Percentiles rank a stretch among this genome's conserved stretches.
Conservation (phyloP, 805 yeast species). For the Metschnikowia bowlesiae region DNA sequence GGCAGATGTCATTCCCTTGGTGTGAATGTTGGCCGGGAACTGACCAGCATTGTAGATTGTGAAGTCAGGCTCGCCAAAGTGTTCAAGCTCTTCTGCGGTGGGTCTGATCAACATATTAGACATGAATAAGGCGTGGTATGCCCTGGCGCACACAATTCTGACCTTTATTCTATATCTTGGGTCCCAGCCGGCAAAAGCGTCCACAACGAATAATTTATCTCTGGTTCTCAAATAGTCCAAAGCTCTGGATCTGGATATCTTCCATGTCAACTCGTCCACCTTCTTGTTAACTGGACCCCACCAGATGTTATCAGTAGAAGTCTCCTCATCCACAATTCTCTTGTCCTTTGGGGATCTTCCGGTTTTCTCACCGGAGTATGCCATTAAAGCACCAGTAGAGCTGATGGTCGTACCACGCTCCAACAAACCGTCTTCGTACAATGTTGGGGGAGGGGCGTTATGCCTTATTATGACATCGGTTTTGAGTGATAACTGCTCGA, state of each 20-base stretch:
- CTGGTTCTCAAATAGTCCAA: slow-evolving; percentile 94
- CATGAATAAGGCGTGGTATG: slow-evolving; percentile 97
- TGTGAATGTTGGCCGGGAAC: slow-evolving; percentile 95
- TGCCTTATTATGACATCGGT: slow-evolving; percentile 71
- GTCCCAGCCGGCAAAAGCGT: slow-evolving; percentile 99
- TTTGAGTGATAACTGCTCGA: slow-evolving; percentile 43
- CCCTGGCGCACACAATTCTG: slow-evolving; percentile 94
- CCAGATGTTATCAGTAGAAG: slow-evolving; percentile 84
- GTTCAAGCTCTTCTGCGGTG: slow-evolving; percentile 77
- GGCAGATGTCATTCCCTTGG: slow-evolving; percentile 95
- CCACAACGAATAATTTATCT: slow-evolving; percentile 89
- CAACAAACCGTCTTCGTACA: slow-evolving; percentile 89
- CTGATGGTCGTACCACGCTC: slow-evolving; percentile 91
- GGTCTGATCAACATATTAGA: slow-evolving; percentile 97
- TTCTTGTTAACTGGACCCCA: slow-evolving; percentile 99
- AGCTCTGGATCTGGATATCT: slow-evolving; percentile 92
- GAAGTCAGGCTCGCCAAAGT: slow-evolving; percentile 96
- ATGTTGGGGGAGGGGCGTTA: slow-evolving; percentile 87
- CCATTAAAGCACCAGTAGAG: slow-evolving; percentile 91
- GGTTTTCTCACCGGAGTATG: slow-evolving; percentile 92
- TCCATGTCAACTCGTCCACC: slow-evolving; percentile 92
- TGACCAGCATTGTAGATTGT: slow-evolving; percentile 98
- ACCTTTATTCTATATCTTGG: slow-evolving; percentile 95
- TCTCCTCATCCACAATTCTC: slow-evolving; percentile 92
- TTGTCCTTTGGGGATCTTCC: slow-evolving; percentile 99